These are phyloP conservation scores for Stromatinia cepivora DNA, from an alignment of 2,329 filamentous ascomycete species.

Conservation along the genomic window DNA sequence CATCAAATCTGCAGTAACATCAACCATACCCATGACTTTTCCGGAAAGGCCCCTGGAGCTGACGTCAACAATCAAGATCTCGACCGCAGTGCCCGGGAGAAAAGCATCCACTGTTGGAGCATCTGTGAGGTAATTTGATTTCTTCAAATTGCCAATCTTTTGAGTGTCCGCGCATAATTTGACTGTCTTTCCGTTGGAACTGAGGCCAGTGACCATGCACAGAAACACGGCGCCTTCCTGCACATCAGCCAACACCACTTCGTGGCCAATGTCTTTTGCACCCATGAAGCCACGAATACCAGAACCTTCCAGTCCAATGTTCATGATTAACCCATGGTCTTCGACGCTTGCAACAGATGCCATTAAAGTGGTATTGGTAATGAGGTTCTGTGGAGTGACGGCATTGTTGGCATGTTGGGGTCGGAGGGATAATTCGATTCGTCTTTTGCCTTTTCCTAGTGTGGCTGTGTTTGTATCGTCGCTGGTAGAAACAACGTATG, in stretches of 20 bases:
- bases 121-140: slow-evolving; percentile 64
- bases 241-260: slow-evolving; percentile 64
- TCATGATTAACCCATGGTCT: slow-evolving; percentile 93
- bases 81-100: slow-evolving; percentile 86
- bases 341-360: slow-evolving; percentile 89
- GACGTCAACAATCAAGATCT: slow-evolving; percentile 78
- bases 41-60: slow-evolving; percentile 75
- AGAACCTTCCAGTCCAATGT: slow-evolving; percentile 71
- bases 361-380: slow-evolving; percentile 77
- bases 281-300: slow-evolving; percentile 80
- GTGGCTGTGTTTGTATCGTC: slow-evolving; percentile 56
- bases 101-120: slow-evolving; percentile 89
- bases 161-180: slow-evolving; percentile 77
- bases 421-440: slow-evolving; percentile 83
- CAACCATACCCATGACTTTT: slow-evolving; percentile 88
- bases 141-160: slow-evolving; percentile 66
- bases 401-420: slow-evolving; percentile 77
- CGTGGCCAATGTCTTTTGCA: slow-evolving; percentile 73
- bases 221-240: slow-evolving; percentile 84
- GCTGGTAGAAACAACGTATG: slow-evolving; percentile 75
- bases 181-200: slow-evolving; percentile 75
- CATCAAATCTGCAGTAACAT: slow-evolving; percentile 85
- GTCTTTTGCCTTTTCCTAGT: slow-evolving; percentile 62
- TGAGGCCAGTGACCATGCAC: slow-evolving; percentile 75
- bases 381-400: slow-evolving; percentile 69